Evolutionary conservation across 345 rosid species (phyloP).

Genomic region (Toxicodendron radicans): DNA sequence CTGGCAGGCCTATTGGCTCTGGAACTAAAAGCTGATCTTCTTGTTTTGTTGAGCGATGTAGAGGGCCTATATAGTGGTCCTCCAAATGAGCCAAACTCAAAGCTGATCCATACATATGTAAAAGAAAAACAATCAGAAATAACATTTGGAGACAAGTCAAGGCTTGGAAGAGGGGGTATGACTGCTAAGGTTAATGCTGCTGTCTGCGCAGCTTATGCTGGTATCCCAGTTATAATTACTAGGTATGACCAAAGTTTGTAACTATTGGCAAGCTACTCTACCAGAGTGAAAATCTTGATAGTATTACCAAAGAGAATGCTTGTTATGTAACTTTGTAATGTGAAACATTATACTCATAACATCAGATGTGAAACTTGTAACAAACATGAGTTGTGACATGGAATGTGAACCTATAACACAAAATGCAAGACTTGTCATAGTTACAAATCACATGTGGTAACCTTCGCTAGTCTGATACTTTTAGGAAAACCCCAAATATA

Average conservation of each 20-base stretch:
- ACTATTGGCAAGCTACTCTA: not conserved
- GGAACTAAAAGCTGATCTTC: conserved; percentile 95
- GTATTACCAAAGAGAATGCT: not conserved
- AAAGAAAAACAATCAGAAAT: conserved; percentile 75
- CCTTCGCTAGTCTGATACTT: not conserved
- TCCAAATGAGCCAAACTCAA: conserved; percentile 86
- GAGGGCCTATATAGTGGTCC: conserved; percentile 99
- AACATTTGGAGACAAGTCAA: conserved; percentile 97
- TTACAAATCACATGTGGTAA: not conserved
- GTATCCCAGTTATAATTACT: conserved; percentile 91
- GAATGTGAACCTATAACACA: not conserved
- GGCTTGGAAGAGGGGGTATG: conserved; percentile 99
- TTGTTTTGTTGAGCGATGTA: conserved; percentile 90
- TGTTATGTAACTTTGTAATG: not conserved
- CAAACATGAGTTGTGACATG: not conserved
- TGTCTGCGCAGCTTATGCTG: conserved; percentile 78
- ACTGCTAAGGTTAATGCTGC: conserved; percentile 99
- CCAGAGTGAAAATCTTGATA: not conserved
- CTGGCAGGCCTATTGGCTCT: conserved; percentile 89
- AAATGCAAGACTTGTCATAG: not conserved
- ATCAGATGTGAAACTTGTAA: not conserved
- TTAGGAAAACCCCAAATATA: not conserved
- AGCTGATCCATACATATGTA: conserved; percentile 82
- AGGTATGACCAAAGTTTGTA: conserved; percentile 46
- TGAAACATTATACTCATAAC: not conserved